These are phyloP conservation scores for Colletotrichum sublineola DNA, from an alignment of 2,329 filamentous ascomycete genomes.

Conservation along the genomic window DNA sequence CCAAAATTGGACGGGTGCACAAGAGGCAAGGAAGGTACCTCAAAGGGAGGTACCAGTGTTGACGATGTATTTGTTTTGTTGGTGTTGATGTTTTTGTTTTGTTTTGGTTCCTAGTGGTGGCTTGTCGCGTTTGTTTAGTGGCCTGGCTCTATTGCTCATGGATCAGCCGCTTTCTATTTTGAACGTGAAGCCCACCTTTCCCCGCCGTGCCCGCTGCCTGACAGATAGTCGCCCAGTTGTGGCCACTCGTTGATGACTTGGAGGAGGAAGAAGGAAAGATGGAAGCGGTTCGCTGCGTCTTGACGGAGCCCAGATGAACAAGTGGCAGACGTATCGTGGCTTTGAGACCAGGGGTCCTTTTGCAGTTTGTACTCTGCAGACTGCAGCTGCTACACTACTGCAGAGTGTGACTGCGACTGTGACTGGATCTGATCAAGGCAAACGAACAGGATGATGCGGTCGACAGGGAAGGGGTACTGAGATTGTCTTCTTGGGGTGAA, in stretches of 20 bases:
- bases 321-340: slow-evolving; percentile 39
- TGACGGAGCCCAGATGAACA: slow-evolving; percentile 31
- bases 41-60: slow-evolving; percentile 3
- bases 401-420: slow-evolving; percentile 24
- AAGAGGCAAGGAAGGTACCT: slow-evolving; percentile 4
- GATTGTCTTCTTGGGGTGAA: background rate
- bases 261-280: slow-evolving; percentile 16
- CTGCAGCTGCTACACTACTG: slow-evolving; percentile 37
- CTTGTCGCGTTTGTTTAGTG: slow-evolving; percentile 42
- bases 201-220: slow-evolving; percentile 27
- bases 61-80: slow-evolving; percentile 28
- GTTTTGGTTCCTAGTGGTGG: slow-evolving; percentile 40
- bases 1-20: slow-evolving; percentile 5
- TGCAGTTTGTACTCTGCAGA: slow-evolving; percentile 26
- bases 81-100: slow-evolving; percentile 35
- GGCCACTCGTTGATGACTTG: slow-evolving; percentile 15
- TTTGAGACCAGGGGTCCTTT: slow-evolving; percentile 27
- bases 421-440: slow-evolving; percentile 28
- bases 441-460: slow-evolving; percentile 1
- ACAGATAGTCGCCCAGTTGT: slow-evolving; percentile 21
- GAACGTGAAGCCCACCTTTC: slow-evolving; percentile 34
- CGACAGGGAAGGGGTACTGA: slow-evolving; percentile 7
- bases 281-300: slow-evolving; percentile 20
- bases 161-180: slow-evolving; percentile 38
- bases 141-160: slow-evolving; percentile 34